Evolutionary conservation across 1,284 basidiomycete species (phyloP).

Genomic region (Tremellales sp.): DNA sequence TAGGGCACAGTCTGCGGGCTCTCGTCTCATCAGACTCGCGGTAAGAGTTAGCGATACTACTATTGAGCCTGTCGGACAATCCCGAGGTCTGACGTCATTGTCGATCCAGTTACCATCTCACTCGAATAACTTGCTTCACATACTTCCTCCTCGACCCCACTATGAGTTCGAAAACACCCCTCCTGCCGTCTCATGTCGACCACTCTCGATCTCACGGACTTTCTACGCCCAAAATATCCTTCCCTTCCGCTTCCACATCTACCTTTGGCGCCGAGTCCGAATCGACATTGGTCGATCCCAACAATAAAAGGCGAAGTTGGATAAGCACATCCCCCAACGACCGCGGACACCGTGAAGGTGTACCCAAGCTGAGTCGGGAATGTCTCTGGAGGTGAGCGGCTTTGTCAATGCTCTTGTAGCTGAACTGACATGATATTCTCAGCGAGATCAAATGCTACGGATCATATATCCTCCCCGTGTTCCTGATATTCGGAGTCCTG

Average conservation of each 20-base stretch:
- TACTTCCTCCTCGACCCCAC: too few relatives aligned
- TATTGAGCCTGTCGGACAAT: too few relatives aligned
- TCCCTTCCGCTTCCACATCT: slow-evolving; percentile 28
- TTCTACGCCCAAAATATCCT: slow-evolving; percentile 26
- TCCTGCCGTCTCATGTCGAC: too few relatives aligned
- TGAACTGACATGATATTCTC: slow-evolving; percentile 4
- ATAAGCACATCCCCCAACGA: background rate
- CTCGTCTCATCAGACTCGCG: too few relatives aligned
- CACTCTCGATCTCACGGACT: slow-evolving; percentile 22
- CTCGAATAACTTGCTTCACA: too few relatives aligned
- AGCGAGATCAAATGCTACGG: slow-evolving; percentile 45
- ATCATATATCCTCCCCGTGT: slow-evolving; percentile 35
- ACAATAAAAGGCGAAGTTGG: background rate
- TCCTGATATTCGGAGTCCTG: slow-evolving; percentile 36
- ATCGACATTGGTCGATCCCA: slow-evolving; percentile 6
- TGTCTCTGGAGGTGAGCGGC: slow-evolving; percentile 29
- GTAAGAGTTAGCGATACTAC: too few relatives aligned
- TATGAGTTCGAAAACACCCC: too few relatives aligned
- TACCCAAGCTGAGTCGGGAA: slow-evolving; percentile 26
- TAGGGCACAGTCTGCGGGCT: too few relatives aligned
- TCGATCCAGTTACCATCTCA: too few relatives aligned
- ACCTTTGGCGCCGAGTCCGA: slow-evolving; percentile 7
- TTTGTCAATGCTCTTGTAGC: background rate
- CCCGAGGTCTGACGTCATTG: too few relatives aligned
- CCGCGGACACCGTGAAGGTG: slow-evolving; percentile 10